Base-by-base conservation (phyloP, 257 asterid genomes). In the Pogostemon cablin region DNA sequence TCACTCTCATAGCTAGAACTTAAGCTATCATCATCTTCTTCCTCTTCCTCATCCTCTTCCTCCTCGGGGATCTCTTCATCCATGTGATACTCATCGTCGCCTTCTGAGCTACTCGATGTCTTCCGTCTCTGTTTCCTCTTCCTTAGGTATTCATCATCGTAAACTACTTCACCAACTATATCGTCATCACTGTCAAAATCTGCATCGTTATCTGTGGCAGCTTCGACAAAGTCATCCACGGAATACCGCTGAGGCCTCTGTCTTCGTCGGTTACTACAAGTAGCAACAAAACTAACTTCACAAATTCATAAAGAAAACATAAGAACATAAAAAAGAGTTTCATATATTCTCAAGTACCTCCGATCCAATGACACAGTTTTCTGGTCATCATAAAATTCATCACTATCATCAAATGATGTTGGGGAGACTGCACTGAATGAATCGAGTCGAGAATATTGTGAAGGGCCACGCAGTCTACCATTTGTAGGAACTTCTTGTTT, bases 131-230 rank as follows among this genome's bases (percentile, higher is more conserved):
- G 78, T 64, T 87, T 86, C 75, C 88, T 86, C 71, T 62, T 87
- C 81, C 83, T 88, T 4, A 89, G 68, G 75, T 95, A 90, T 57
- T 88, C 98, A 25, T 95, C 99, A 61, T 95, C 97, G 62, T 95
- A 95, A 9, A 91, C 90, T 35, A 83, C 99, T 81, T 95, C 99
- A 61, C 99, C 99, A 55, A 91, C 96, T 64, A 95, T 88, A 67
- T 89, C 99, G 50, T 91, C 97, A 72, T 95, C 98, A 64, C 98
- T 89, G 39, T 93, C 95, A 59, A 82, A 81, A 46, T 85, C 97
- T 50, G 85, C 88, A n/a, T 89, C 96, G 42, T 86, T 79, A 66
- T 95, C 96, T 3, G 95, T 87, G 72, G 80, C 79, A 44, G 78
- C 96, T 72, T 89, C 99, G 40, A 85, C 83, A 59, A 86, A 91